A percentile compares a stretch with the other conserved stretches of the same genome.
Evolutionary conservation across 371 early-diverging fungal genomes (phyloP).

Genomic region (Enterospora canceri): DNA sequence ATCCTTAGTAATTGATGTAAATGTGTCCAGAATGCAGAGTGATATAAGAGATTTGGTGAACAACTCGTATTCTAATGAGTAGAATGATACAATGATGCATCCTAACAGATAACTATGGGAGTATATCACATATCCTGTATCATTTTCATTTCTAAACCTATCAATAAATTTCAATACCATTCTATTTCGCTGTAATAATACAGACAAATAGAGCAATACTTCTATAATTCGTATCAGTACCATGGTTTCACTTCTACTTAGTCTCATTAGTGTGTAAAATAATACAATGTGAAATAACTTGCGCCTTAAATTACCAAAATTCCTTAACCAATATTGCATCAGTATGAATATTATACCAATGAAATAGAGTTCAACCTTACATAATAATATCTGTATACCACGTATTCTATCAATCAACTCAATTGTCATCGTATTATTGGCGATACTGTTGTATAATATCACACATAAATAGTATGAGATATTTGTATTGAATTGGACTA

Average conservation of each 20-base stretch:
- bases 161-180: neutral
- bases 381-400: too few relatives aligned
- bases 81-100: conserved; percentile 19
- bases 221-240: neutral
- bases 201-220: neutral
- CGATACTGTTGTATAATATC: too few relatives aligned
- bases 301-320: conserved; percentile 12
- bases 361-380: too few relatives aligned
- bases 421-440: too few relatives aligned
- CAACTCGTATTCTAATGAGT: conserved; percentile 5
- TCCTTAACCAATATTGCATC: neutral
- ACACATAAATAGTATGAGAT: too few relatives aligned
- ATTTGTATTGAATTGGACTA: too few relatives aligned
- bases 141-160: conserved; percentile 23
- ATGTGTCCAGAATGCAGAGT: conserved; percentile 33
- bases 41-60: conserved; percentile 21
- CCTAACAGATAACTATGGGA: conserved; percentile 27
- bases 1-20: conserved; percentile 32
- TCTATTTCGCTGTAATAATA: neutral
- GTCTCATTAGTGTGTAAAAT: too few relatives aligned
- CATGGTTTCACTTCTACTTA: neutral
- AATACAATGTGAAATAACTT: conserved; percentile 33
- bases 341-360: neutral
- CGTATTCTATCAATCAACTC: too few relatives aligned
- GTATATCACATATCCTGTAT: neutral